Evolutionary conservation across 202 grass and related monocot species (phyloP).

Genomic region (Schoenoplectus tabernaemontani): DNA sequence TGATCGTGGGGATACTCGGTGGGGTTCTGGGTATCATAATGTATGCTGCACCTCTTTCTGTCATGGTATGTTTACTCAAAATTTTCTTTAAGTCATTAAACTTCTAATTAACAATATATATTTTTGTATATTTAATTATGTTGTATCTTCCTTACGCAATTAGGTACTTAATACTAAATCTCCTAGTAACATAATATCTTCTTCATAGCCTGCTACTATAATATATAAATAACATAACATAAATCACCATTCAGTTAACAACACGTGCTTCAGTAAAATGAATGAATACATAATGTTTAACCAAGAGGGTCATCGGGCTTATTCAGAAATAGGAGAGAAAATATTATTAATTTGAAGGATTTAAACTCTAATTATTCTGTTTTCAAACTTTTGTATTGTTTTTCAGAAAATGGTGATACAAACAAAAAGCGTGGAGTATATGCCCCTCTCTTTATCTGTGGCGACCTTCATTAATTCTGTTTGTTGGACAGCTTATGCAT

Average conservation of each 20-base stretch:
- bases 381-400: neutral
- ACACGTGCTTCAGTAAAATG: neutral
- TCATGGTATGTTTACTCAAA: slow-evolving; percentile 48
- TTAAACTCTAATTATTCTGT: neutral
- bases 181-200: neutral
- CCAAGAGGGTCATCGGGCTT: neutral
- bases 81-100: too few species aligned
- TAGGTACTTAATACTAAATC: neutral
- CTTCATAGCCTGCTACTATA: too few species aligned
- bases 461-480: slow-evolving; percentile 54
- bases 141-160: neutral
- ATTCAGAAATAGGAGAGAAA: neutral
- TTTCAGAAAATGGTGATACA: slow-evolving; percentile 79
- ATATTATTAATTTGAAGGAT: neutral
- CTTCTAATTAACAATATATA: neutral
- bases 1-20: slow-evolving; percentile 64
- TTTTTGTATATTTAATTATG: neutral
- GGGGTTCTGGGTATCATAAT: slow-evolving; percentile 53
- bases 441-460: slow-evolving; percentile 68
- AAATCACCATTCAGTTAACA: neutral
- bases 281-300: neutral
- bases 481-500: slow-evolving; percentile 70
- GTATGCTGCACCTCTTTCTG: slow-evolving; percentile 65
- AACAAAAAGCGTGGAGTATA: slow-evolving; percentile 88
- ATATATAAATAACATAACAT: too few species aligned